These are phyloP conservation scores for Russula compacta DNA, from an alignment of 768 basidiomycete species.

Conservation along the genomic window DNA sequence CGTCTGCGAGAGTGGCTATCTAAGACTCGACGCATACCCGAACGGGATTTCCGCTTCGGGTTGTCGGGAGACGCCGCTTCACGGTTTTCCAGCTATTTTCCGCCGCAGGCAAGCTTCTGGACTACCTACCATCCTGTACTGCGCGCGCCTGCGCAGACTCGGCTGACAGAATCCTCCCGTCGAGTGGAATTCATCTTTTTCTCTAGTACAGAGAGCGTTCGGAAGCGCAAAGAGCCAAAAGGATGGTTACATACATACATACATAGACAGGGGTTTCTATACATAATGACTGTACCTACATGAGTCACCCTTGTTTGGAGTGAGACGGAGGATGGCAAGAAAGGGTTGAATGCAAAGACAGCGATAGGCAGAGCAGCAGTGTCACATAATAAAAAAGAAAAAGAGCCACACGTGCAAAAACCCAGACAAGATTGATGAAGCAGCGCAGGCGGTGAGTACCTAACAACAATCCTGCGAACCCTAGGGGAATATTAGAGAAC, in stretches of 20 bases:
- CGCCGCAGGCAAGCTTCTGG: background rate
- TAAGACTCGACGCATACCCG: background rate
- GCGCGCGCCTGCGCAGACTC: background rate
- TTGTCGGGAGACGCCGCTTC: conserved; percentile 6
- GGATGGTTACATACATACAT: conserved; percentile 13
- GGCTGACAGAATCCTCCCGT: background rate
- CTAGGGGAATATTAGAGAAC: background rate
- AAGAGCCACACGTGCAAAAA: background rate
- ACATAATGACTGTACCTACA: conserved; percentile 15
- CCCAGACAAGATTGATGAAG: conserved; percentile 3
- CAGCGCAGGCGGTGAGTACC: background rate
- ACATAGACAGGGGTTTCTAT: conserved; percentile 9
- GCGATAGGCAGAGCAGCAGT: background rate
- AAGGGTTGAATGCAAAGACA: background rate
- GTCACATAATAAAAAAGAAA: background rate
- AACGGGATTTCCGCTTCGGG: conserved; percentile 4
- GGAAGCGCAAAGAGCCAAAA: background rate
- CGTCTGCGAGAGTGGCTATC: background rate
- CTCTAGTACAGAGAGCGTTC: background rate
- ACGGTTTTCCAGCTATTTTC: conserved; percentile 2
- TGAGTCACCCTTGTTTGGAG: background rate
- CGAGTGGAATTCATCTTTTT: background rate
- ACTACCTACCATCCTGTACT: background rate
- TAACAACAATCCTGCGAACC: conserved; percentile 1
- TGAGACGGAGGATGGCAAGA: background rate